Evolutionary conservation across 345 rosid species (phyloP).

Genomic region (Odontarrhena argentea): DNA sequence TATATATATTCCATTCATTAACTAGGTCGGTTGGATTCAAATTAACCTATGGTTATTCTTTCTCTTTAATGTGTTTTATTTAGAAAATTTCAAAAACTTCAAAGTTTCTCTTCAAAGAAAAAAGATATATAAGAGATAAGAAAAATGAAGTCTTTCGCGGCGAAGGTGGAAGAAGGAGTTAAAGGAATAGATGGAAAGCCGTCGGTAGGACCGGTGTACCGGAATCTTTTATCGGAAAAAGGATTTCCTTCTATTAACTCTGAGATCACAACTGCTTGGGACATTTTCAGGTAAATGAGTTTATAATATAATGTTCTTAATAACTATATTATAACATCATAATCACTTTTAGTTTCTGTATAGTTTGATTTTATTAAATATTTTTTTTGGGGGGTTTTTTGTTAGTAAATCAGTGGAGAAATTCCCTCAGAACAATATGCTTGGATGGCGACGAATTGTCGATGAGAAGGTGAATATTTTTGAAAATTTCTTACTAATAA

Average conservation of each 20-base stretch:
- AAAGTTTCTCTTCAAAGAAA: background rate
- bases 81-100: background rate
- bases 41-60: background rate
- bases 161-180: conserved; percentile 72
- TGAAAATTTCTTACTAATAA: background rate
- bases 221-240: conserved; percentile 64
- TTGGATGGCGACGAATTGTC: conserved; percentile 79
- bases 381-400: background rate
- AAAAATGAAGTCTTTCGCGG: conserved; percentile 70
- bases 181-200: conserved; percentile 75
- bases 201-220: conserved; percentile 82
- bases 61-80: background rate
- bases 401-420: conserved; percentile 66
- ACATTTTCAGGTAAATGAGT: conserved; percentile 65
- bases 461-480: conserved; percentile 61
- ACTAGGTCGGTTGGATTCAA: conserved; percentile 9
- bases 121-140: background rate
- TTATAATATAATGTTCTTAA: background rate
- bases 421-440: conserved; percentile 72
- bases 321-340: background rate
- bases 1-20: background rate
- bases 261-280: conserved; percentile 69
- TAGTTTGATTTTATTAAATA: background rate
- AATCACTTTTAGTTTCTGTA: background rate
- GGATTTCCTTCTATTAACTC: conserved; percentile 65